A percentile compares a stretch with the other conserved stretches of the same genome.
phyloP scores from a whole-genome alignment of 2,329 filamentous ascomycete genomes.

The Sordariomycetes sp. region DNA sequence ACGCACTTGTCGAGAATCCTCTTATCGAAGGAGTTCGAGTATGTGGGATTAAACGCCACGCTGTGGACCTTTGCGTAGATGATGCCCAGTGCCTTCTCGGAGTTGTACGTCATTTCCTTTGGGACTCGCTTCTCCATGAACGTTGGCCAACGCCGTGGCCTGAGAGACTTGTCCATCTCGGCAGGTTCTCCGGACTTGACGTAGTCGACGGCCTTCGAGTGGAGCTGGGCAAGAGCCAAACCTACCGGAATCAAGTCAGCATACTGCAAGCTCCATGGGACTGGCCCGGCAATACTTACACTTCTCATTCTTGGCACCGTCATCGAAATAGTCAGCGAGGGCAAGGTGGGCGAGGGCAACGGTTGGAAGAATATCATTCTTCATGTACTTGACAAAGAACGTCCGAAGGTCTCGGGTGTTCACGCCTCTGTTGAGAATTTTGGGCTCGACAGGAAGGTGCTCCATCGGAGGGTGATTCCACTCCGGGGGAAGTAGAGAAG shows the following conservation, averaged over 20 bases:
- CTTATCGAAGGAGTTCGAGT: slow-evolving; percentile 61
- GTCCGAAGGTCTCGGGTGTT: slow-evolving; percentile 61
- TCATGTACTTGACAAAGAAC: slow-evolving; percentile 90
- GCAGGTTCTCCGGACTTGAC: slow-evolving; percentile 80
- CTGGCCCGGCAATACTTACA: slow-evolving; percentile 39
- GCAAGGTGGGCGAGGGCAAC: slow-evolving; percentile 81
- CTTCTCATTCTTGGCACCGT: slow-evolving; percentile 55
- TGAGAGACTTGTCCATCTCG: slow-evolving; percentile 48
- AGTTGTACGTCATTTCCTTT: slow-evolving; percentile 46
- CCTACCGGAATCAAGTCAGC: slow-evolving; percentile 23
- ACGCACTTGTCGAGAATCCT: slow-evolving; percentile 58
- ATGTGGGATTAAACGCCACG: slow-evolving; percentile 63
- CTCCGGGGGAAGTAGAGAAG: slow-evolving; percentile 53
- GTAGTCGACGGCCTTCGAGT: slow-evolving; percentile 90
- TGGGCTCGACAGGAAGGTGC: slow-evolving; percentile 50
- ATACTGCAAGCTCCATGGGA: neutral
- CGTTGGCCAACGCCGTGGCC: slow-evolving; percentile 64
- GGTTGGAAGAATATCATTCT: slow-evolving; percentile 68
- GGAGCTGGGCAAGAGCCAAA: slow-evolving; percentile 63
- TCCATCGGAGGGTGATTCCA: slow-evolving; percentile 74
- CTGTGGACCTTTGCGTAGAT: slow-evolving; percentile 67
- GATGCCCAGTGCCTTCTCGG: slow-evolving; percentile 61
- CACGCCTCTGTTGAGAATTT: slow-evolving; percentile 49
- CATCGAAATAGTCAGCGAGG: slow-evolving; percentile 51
- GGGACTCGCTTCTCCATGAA: slow-evolving; percentile 65